These are phyloP conservation scores for Diaporthe longicolla DNA, from an alignment of 2,329 filamentous ascomycete genomes.

Conservation along the genomic window DNA sequence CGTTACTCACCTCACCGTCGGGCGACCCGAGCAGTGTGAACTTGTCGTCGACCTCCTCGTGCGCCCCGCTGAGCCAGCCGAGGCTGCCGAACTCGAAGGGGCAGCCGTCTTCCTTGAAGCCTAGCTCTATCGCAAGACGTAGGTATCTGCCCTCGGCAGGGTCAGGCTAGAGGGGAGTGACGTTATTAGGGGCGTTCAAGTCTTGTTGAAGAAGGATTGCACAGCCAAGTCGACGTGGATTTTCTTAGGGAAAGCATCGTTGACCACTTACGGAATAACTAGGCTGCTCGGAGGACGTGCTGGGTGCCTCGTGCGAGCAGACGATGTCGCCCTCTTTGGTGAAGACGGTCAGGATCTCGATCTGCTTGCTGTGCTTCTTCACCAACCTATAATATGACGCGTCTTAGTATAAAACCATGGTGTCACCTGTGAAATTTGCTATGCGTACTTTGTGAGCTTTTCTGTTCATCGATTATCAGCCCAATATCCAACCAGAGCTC, in stretches of 20 bases:
- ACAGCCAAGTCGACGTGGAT: too few relatives aligned
- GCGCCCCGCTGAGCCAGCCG: slow-evolving; percentile 13
- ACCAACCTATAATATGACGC: not conserved
- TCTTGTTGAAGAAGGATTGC: too few relatives aligned
- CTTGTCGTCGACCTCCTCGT: slow-evolving; percentile 31
- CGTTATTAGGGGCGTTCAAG: not conserved
- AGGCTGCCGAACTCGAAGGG: slow-evolving; percentile 13
- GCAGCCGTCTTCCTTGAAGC: slow-evolving; percentile 9
- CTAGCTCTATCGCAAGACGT: slow-evolving; percentile 12
- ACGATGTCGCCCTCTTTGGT: slow-evolving; percentile 9
- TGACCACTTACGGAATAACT: not conserved
- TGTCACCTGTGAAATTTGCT: not conserved
- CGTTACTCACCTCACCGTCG: slow-evolving; percentile 1
- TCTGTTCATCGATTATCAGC: not conserved
- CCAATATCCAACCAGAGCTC: not conserved
- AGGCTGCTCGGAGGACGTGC: not conserved
- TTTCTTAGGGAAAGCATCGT: too few relatives aligned
- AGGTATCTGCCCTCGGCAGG: slow-evolving; percentile 9
- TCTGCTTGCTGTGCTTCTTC: not conserved
- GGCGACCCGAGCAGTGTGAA: slow-evolving; percentile 5
- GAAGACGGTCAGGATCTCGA: slow-evolving; percentile 15
- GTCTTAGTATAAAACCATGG: not conserved
- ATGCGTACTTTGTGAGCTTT: slow-evolving; percentile 7
- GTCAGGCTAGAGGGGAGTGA: not conserved
- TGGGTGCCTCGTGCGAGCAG: slow-evolving; percentile 4